phyloP scores from a whole-genome alignment of 352 stramenopile genomes.

The Globisporangium megalacanthum region DNA sequence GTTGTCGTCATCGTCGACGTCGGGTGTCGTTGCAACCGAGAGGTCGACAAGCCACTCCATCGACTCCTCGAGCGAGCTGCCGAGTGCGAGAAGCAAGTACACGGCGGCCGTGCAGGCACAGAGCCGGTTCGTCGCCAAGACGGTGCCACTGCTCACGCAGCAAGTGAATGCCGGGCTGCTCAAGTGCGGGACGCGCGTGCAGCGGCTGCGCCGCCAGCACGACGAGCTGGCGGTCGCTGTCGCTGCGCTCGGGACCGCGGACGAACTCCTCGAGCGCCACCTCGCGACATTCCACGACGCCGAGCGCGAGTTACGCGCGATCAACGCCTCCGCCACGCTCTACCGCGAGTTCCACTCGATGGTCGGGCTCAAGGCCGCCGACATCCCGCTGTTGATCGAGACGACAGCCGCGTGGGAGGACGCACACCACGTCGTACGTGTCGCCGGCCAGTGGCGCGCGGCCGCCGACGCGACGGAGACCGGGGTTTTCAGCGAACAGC shows the following conservation, averaged over 20 bases:
- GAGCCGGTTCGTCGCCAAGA: conserved; percentile 56
- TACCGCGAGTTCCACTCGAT: conserved; percentile 73
- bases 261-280: conserved; percentile 62
- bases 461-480: conserved; percentile 50
- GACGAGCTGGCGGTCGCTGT: conserved; percentile 29
- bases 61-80: conserved; percentile 20
- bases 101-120: conserved; percentile 38
- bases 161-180: conserved; percentile 55
- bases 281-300: conserved; percentile 45
- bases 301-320: conserved; percentile 33
- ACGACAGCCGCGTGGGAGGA: conserved; percentile 41
- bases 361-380: conserved; percentile 55
- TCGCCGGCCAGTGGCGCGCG: conserved; percentile 42
- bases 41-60: too few species aligned
- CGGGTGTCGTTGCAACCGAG: conserved; percentile 26
- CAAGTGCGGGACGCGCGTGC: conserved; percentile 44
- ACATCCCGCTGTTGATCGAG: conserved; percentile 42
- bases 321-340: conserved; percentile 43
- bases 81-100: conserved; percentile 46
- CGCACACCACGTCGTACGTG: conserved; percentile 46
- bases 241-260: conserved; percentile 30
- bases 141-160: conserved; percentile 61
- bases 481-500: conserved; percentile 61
- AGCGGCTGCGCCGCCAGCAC: conserved; percentile 43
- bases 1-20: conserved; percentile 18